phyloP scores from a whole-genome alignment of 768 basidiomycete species.

The Cytidiella melzeri region DNA sequence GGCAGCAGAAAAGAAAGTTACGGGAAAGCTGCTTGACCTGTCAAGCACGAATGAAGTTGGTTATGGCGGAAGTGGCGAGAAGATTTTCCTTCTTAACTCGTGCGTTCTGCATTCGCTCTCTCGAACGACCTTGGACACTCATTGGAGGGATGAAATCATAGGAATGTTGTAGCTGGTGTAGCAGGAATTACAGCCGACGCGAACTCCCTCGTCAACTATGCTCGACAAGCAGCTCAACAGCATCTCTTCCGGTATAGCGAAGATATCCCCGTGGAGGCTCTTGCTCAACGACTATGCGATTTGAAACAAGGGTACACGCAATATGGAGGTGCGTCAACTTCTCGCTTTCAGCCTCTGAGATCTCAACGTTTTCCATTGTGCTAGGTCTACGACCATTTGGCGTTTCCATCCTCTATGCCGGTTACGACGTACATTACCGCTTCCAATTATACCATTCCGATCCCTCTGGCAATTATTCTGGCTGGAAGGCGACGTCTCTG shows the following conservation, averaged over 20 bases:
- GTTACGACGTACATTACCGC: constrained; percentile 90
- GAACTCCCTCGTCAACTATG: constrained; percentile 94
- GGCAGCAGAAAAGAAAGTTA: constrained; percentile 96
- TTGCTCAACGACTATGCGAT: constrained; percentile 91
- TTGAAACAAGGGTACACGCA: constrained; percentile 99
- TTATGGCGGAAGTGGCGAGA: constrained; percentile 95
- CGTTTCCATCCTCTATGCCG: constrained; percentile 93
- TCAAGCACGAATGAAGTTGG: constrained; percentile 80
- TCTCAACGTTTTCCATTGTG: constrained; percentile 6
- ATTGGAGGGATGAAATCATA: constrained; percentile 31
- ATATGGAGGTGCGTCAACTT: constrained; percentile 67
- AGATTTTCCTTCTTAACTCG: constrained; percentile 95
- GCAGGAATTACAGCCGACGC: constrained; percentile 97
- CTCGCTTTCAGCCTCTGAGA: background rate
- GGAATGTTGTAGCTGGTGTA: constrained; percentile 92
- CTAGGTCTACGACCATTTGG: constrained; percentile 97
- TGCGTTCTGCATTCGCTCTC: constrained; percentile 31
- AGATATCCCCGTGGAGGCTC: constrained; percentile 95
- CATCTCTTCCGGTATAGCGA: constrained; percentile 91
- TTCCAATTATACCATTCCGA: constrained; percentile 99
- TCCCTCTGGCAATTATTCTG: constrained; percentile 96
- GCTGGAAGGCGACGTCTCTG: constrained; percentile 98
- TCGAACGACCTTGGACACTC: background rate
- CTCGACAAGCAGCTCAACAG: constrained; percentile 82
- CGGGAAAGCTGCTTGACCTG: constrained; percentile 93